Conservation (phyloP, 805 yeast genomes). For the Pichia sporocuriosa region DNA sequence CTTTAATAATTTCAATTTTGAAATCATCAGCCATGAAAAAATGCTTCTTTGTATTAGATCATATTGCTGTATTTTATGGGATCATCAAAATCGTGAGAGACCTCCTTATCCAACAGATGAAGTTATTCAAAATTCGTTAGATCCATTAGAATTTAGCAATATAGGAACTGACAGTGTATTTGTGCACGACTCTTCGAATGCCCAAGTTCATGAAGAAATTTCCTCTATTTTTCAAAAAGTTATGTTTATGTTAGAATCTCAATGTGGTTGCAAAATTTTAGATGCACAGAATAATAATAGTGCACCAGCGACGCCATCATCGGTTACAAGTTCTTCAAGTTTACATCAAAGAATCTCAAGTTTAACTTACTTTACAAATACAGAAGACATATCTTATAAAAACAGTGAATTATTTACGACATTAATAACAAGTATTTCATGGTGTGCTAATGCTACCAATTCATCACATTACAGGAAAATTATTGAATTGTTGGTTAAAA, state of each 20-base stretch:
- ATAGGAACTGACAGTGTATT: conserved; percentile 33
- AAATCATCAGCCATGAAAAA: conserved; percentile 62
- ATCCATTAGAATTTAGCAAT: conserved; percentile 30
- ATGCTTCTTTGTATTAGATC: conserved; percentile 63
- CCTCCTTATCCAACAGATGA: conserved; percentile 73
- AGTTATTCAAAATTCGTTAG: conserved; percentile 30
- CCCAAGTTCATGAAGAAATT: conserved; percentile 63
- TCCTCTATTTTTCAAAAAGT: conserved; percentile 50
- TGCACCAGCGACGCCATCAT: conserved; percentile 16
- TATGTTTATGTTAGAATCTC: conserved; percentile 53
- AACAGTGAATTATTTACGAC: conserved; percentile 62
- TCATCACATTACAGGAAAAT: conserved; percentile 46
- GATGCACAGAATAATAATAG: conserved; percentile 8
- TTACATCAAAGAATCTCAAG: conserved; percentile 34
- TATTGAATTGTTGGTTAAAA: conserved; percentile 71
- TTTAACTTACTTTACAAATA: conserved; percentile 30
- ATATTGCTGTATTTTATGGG: conserved; percentile 64
- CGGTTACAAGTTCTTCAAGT: conserved; percentile 20
- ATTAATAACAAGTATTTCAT: conserved; percentile 66
- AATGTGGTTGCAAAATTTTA: conserved; percentile 38
- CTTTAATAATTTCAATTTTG: conserved; percentile 53
- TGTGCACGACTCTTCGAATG: conserved; percentile 39
- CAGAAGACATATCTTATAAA: conserved; percentile 24
- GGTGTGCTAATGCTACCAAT: conserved; percentile 41
- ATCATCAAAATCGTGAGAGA: conserved; percentile 44